Evolutionary conservation across 2,329 filamentous ascomycete species (phyloP).

Genomic region (Paracoccidioides lutzii): DNA sequence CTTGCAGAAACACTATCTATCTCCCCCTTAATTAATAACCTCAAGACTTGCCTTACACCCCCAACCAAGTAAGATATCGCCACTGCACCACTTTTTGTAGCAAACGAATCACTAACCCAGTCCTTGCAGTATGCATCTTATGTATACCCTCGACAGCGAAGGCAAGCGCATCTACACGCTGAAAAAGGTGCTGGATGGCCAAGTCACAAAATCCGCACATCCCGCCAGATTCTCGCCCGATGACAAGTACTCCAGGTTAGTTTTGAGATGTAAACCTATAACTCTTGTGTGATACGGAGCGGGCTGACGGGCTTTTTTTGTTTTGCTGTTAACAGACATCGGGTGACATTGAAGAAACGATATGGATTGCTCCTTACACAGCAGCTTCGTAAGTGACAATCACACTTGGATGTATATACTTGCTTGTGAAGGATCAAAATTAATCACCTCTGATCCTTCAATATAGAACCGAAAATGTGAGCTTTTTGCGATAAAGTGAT

Average conservation of each 20-base stretch:
- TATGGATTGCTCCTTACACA: slow-evolving; percentile 81
- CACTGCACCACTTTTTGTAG: not conserved
- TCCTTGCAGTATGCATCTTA: slow-evolving; percentile 49
- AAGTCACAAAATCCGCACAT: slow-evolving; percentile 91
- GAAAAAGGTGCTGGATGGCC: slow-evolving; percentile 69
- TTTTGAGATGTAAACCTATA: not conserved
- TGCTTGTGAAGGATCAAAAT: slow-evolving; percentile 1
- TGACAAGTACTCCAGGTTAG: slow-evolving; percentile 82
- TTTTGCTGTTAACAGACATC: slow-evolving; percentile 46
- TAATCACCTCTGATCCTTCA: slow-evolving; percentile 7
- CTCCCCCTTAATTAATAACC: not conserved
- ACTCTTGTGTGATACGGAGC: not conserved
- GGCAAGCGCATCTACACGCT: slow-evolving; percentile 92
- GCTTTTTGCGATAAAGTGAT: slow-evolving; percentile 6
- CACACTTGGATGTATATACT: not conserved
- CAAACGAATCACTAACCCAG: not conserved
- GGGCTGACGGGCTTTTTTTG: not conserved
- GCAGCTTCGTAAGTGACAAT: slow-evolving; percentile 40
- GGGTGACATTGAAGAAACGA: slow-evolving; percentile 87
- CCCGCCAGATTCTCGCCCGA: slow-evolving; percentile 94
- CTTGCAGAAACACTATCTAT: not conserved
- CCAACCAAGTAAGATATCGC: not conserved
- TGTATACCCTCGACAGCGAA: slow-evolving; percentile 71
- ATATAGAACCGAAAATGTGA: slow-evolving; percentile 21
- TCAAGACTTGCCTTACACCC: not conserved